These are phyloP conservation scores for Fusarium euwallaceae DNA, from an alignment of 2,329 filamentous ascomycete species.

Conservation along the genomic window DNA sequence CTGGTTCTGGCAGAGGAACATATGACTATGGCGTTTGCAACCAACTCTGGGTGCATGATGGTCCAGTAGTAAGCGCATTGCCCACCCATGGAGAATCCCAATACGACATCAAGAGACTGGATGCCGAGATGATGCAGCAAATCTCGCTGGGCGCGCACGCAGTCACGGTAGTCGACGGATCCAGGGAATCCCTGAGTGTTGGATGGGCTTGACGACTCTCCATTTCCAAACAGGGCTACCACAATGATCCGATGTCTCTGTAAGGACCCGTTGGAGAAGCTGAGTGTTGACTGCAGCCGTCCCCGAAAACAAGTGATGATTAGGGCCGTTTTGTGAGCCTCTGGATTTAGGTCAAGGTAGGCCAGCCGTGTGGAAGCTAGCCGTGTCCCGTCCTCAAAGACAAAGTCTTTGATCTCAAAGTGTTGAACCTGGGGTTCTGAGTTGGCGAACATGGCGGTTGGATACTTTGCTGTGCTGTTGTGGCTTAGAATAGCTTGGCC, in stretches of 20 bases:
- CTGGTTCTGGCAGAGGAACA: slow-evolving; percentile 61
- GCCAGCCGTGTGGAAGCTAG: slow-evolving; percentile 46
- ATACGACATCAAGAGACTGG: slow-evolving; percentile 53
- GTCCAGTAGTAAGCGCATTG: slow-evolving; percentile 63
- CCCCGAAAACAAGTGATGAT: slow-evolving; percentile 69
- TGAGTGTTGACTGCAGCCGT: slow-evolving; percentile 62
- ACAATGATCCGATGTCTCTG: slow-evolving; percentile 60
- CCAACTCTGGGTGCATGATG: slow-evolving; percentile 57
- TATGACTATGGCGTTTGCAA: slow-evolving; percentile 57
- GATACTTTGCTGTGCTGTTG: not conserved
- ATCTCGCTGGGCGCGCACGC: slow-evolving; percentile 56
- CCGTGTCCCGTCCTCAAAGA: slow-evolving; percentile 47
- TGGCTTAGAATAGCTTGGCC: not conserved
- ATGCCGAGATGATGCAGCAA: slow-evolving; percentile 55
- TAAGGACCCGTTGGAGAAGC: slow-evolving; percentile 58
- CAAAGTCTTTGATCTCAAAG: slow-evolving; percentile 8
- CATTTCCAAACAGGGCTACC: slow-evolving; percentile 62
- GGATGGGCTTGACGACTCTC: slow-evolving; percentile 62
- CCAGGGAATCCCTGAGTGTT: slow-evolving; percentile 56
- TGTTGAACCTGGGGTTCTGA: not conserved
- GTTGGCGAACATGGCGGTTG: not conserved
- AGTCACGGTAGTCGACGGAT: slow-evolving; percentile 57
- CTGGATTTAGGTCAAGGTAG: slow-evolving; percentile 31
- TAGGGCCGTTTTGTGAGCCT: slow-evolving; percentile 49
- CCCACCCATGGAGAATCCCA: slow-evolving; percentile 65